Conservation (phyloP, 306 rosid genomes). For the Oemleria cerasiformis region DNA sequence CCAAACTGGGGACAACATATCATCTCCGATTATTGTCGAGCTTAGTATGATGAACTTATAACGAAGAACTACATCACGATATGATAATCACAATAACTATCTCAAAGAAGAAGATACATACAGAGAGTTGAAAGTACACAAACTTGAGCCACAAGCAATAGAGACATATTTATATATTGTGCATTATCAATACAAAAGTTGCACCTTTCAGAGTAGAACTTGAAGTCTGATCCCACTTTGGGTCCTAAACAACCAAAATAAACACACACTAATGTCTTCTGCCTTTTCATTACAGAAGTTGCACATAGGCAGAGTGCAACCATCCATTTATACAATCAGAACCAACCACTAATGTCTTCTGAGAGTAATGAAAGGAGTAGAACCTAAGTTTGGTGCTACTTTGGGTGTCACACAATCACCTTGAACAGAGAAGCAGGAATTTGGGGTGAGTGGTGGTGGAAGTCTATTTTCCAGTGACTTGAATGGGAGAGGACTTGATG, state of each 20-base stretch:
- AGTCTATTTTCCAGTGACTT: constrained; percentile 34
- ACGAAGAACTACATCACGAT: too few relatives aligned
- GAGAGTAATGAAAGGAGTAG: constrained; percentile 36
- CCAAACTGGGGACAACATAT: too few relatives aligned
- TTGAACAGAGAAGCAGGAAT: constrained; percentile 16
- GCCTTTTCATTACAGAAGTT: constrained; percentile 12
- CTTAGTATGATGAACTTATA: too few relatives aligned
- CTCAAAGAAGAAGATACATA: too few relatives aligned
- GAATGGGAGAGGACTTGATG: constrained; percentile 31
- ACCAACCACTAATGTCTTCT: constrained; percentile 23
- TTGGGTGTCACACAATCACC: constrained; percentile 21
- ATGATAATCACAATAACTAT: too few relatives aligned
- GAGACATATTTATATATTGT: not conserved
- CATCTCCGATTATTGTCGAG: too few relatives aligned
- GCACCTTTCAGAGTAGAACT: not conserved
- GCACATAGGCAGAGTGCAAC: constrained; percentile 2
- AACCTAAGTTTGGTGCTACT: constrained; percentile 30
- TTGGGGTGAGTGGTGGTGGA: constrained; percentile 30
- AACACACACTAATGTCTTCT: not conserved
- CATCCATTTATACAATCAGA: constrained; percentile 8
- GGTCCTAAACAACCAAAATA: not conserved
- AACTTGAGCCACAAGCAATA: not conserved
- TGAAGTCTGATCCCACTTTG: not conserved
- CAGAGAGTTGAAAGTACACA: not conserved
- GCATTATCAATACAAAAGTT: not conserved